These are phyloP conservation scores for Pseudozyma tsukubaensis DNA, from an alignment of 1,284 basidiomycete species.

Conservation along the genomic window DNA sequence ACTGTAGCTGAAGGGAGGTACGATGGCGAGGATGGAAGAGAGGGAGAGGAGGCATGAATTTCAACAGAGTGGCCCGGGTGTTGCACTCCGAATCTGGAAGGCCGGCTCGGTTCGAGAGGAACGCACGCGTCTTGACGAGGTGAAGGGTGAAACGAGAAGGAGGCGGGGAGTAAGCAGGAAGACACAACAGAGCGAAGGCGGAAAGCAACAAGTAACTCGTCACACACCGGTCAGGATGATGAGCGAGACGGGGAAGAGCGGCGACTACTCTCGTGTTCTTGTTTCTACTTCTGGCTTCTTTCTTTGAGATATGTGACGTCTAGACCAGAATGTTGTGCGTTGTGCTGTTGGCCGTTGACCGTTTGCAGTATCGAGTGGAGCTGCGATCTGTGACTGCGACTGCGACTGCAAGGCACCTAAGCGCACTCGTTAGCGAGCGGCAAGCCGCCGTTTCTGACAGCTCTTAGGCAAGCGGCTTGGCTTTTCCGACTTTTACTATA, in stretches of 20 bases:
- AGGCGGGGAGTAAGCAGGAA: not conserved
- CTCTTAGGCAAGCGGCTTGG: too few relatives aligned
- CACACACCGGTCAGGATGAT: not conserved
- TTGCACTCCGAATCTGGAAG: not conserved
- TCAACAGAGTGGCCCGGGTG: not conserved
- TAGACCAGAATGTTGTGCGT: conserved; percentile 7
- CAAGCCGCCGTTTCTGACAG: too few relatives aligned
- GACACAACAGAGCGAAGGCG: not conserved
- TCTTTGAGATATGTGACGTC: conserved; percentile 5
- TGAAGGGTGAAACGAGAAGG: not conserved
- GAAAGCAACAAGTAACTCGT: not conserved
- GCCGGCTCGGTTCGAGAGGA: not conserved
- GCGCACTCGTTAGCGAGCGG: too few relatives aligned
- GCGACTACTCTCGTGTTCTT: not conserved
- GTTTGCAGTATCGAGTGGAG: too few relatives aligned
- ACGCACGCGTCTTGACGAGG: not conserved
- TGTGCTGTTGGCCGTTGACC: not conserved
- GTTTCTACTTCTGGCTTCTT: not conserved
- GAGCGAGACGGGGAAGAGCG: conserved; percentile 15
- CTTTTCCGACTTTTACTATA: too few relatives aligned
- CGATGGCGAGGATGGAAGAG: not conserved
- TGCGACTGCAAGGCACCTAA: too few relatives aligned
- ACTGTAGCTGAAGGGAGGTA: too few relatives aligned
- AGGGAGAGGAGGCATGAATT: not conserved
- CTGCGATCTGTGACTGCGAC: too few relatives aligned